Base-by-base conservation (phyloP, 345 rosid genomes). In the Hibiscus trionum region DNA sequence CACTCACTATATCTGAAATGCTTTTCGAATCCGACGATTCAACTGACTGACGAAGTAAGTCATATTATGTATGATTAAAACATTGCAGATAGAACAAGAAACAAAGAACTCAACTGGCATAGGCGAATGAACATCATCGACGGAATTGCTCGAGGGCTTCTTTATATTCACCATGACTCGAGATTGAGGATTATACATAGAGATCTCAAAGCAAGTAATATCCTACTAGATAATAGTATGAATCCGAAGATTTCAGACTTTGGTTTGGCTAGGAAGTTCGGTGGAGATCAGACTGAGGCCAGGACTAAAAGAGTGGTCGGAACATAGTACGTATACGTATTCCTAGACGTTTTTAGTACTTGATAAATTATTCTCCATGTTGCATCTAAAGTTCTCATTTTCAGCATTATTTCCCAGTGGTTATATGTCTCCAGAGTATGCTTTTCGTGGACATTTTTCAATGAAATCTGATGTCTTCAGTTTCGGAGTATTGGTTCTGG, bases 381-480 rank as follows among this genome's bases (percentile, higher is more conserved):
- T 12, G n/a, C 53, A 14, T 49, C 53, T 12, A 49, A 12, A 14
- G 6, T 49, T 49, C 16, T n/a, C 5, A 52, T 15, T 52, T 11
- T 7, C 17, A 21, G 9, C 39, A n/a, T n/a, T 46, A 63, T 8
- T 44, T 35, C 58, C 2, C 73, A 37, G 73, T 60, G 74, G 74
- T 15, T 72, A 69, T 27, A 53, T 52, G 61, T 39, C 72, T 56
- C 72, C 72, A 0, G 72, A 69, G 61, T 69, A 69, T 31, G 61
- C 60, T n/a, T 56, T 57, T 5, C 64, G 57, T 19, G 73, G 73
- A 1, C 49, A 33, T 31, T 72, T 72, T 68, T 72, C 69, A 0
- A 37, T 49, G 1, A 72, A 72, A 35, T 72, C 75, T 27, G 75
- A 72, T 14, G 67, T 72, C 27, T 72, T 72, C 24, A 61, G 69